Conservation (phyloP, 2,329 filamentous ascomycete genomes). For the Blastomyces percursus region DNA sequence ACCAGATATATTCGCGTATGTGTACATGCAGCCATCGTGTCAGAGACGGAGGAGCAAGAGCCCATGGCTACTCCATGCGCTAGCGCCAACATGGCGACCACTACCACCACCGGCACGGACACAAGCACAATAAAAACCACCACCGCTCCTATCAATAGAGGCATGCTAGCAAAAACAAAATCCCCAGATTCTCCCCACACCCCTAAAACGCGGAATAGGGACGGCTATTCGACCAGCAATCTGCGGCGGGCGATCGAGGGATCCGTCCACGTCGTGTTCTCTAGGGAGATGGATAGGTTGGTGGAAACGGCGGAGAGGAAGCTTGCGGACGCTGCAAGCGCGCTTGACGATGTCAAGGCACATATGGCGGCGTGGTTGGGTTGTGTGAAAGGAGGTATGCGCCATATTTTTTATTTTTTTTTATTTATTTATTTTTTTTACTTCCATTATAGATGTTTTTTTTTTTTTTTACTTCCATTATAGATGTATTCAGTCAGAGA, state of each 20-base stretch:
- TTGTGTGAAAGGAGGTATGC: background rate
- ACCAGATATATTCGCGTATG: background rate
- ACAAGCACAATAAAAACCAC: background rate
- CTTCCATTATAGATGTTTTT: no score
- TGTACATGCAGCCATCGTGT: background rate
- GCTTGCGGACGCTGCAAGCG: constrained; percentile 36
- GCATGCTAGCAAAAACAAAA: background rate
- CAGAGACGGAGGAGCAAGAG: background rate
- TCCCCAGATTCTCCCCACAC: background rate
- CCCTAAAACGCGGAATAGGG: background rate
- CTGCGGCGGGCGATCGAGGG: constrained; percentile 18
- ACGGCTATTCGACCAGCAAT: constrained; percentile 8
- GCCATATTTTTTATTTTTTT: background rate
- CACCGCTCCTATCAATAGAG: background rate
- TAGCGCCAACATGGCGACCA: background rate
- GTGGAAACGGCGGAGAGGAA: constrained; percentile 48
- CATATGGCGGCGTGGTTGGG: constrained; percentile 17
- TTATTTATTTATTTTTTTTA: background rate
- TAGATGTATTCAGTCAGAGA: no score
- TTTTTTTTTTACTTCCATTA: no score
- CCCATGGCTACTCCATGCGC: background rate
- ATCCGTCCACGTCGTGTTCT: constrained; percentile 43
- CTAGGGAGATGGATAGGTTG: constrained; percentile 45
- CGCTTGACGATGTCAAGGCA: constrained; percentile 15
- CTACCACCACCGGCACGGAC: background rate